phyloP scores from a whole-genome alignment of 805 yeast species.

The Pichia scutulata region DNA sequence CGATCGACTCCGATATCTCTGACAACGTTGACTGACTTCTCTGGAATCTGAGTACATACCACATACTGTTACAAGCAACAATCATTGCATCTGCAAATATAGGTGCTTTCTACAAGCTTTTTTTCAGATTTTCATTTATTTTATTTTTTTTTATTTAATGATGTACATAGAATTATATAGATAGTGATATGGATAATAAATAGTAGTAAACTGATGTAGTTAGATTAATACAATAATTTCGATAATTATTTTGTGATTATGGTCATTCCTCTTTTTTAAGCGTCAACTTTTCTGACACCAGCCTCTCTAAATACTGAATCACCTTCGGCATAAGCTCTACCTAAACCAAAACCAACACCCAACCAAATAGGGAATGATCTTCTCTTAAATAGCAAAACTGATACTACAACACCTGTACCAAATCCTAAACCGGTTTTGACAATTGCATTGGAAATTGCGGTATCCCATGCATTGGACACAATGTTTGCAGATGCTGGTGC shows the following conservation, averaged over 20 bases:
- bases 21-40: no score
- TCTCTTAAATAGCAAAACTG: slow-evolving; percentile 84
- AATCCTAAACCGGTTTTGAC: slow-evolving; percentile 95
- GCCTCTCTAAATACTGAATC: slow-evolving; percentile 90
- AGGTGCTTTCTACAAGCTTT: no score
- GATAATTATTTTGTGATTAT: no score
- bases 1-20: no score
- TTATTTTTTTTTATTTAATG: background rate
- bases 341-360: slow-evolving; percentile 95
- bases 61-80: no score
- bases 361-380: slow-evolving; percentile 97
- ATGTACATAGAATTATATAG: background rate
- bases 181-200: background rate
- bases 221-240: background rate
- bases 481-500: slow-evolving; percentile 23
- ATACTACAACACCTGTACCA: slow-evolving; percentile 92
- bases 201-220: background rate
- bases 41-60: no score
- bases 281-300: slow-evolving; percentile 69
- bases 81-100: no score
- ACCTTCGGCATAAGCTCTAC: slow-evolving; percentile 97
- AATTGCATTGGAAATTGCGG: slow-evolving; percentile 85
- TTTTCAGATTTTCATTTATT: background rate
- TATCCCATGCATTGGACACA: slow-evolving; percentile 64
- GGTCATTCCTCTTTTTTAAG: slow-evolving; percentile 30